A percentile compares a stretch with the other conserved stretches of the same genome.
These are phyloP conservation scores for Sporothrix mexicana DNA, from an alignment of 2,329 filamentous ascomycete species.

Conservation along the genomic window DNA sequence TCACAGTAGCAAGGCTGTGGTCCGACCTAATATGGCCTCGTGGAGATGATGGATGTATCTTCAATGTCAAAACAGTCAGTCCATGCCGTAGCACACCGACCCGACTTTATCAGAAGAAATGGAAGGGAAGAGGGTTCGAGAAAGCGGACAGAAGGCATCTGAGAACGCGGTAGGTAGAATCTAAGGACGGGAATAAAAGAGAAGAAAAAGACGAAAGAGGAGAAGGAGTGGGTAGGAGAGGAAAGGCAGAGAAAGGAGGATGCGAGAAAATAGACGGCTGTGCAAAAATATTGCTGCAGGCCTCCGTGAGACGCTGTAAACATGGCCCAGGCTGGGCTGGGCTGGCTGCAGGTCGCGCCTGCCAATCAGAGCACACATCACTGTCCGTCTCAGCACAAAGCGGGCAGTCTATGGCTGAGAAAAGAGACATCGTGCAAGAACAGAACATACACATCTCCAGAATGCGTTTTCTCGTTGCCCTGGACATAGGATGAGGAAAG, in stretches of 20 bases:
- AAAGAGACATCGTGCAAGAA: neutral
- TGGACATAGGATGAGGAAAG: neutral
- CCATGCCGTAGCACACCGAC: slow-evolving; percentile 13
- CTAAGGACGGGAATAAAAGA: neutral
- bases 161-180: neutral
- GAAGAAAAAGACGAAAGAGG: neutral
- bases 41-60: neutral
- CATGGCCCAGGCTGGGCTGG: neutral
- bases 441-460: neutral
- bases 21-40: neutral
- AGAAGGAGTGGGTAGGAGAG: neutral
- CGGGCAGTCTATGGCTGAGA: neutral
- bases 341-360: neutral
- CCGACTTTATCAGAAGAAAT: neutral
- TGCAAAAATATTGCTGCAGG: slow-evolving; percentile 5
- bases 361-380: slow-evolving; percentile 13
- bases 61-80: slow-evolving; percentile 1
- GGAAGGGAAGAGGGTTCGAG: neutral
- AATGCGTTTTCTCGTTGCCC: slow-evolving; percentile 12
- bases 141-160: neutral
- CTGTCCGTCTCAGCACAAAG: slow-evolving; percentile 12
- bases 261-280: neutral
- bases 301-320: slow-evolving; percentile 18
- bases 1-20: neutral
- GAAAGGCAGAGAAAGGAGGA: neutral